A percentile compares a stretch with the other conserved stretches of the same genome.
Conservation (phyloP, 495 filamentous ascomycete species). For the Filosporella fistucella region DNA sequence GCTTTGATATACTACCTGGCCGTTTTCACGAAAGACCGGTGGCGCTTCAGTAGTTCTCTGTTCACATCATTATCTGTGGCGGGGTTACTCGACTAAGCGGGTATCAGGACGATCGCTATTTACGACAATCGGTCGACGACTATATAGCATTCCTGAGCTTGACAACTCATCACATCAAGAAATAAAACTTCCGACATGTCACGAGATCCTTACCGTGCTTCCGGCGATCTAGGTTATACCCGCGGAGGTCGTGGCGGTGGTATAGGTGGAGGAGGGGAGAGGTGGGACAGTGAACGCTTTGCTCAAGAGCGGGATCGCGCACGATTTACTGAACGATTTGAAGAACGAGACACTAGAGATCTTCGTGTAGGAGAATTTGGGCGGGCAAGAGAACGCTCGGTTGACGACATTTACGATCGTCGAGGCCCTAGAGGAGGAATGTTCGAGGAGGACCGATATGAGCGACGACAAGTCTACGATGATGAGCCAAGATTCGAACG, state of each 20-base stretch:
- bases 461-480: constrained; percentile 42
- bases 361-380: not conserved
- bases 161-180: not conserved
- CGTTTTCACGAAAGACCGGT: no score
- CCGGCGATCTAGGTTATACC: constrained; percentile 9
- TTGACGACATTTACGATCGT: constrained; percentile 28
- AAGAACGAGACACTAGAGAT: constrained; percentile 18
- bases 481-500: constrained; percentile 52
- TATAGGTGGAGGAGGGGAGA: not conserved
- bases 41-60: no score
- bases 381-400: constrained; percentile 25
- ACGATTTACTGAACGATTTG: constrained; percentile 31
- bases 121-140: no score
- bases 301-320: constrained; percentile 31
- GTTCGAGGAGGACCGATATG: constrained; percentile 44
- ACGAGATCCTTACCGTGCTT: constrained; percentile 15
- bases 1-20: no score
- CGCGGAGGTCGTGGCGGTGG: constrained; percentile 11
- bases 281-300: constrained; percentile 28
- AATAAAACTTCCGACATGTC: constrained; percentile 13
- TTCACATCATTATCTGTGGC: no score
- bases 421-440: constrained; percentile 36
- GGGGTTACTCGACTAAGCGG: not conserved
- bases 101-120: no score
- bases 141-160: no score